phyloP scores from a whole-genome alignment of 176 grass and related monocot species.

The Aegilops umbellulata region DNA sequence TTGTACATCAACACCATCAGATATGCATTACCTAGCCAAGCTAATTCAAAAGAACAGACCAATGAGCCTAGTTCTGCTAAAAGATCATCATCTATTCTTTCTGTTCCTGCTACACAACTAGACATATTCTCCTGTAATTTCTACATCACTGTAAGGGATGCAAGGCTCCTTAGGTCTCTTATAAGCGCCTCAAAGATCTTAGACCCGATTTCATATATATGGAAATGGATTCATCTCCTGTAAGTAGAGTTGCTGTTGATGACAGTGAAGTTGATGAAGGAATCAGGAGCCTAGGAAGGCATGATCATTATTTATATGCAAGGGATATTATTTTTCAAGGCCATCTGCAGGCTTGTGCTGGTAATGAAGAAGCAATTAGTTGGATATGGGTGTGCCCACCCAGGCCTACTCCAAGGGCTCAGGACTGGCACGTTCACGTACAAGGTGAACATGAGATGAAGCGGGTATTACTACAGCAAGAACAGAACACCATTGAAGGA shows the following conservation, averaged over 20 bases:
- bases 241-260: background rate
- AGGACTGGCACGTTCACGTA: background rate
- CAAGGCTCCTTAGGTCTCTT: too few species aligned
- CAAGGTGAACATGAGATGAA: background rate
- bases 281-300: background rate
- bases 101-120: too few species aligned
- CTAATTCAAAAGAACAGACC: background rate
- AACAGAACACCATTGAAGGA: background rate
- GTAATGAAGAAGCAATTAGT: background rate
- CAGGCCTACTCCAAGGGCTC: accelerated
- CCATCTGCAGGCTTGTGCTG: background rate
- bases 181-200: too few species aligned
- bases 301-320: background rate
- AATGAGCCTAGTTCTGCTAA: background rate
- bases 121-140: background rate
- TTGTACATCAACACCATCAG: background rate
- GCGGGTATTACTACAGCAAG: background rate
- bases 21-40: background rate
- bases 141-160: background rate
- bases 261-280: background rate
- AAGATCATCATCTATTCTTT: background rate
- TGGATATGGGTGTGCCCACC: background rate
- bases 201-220: too few species aligned
- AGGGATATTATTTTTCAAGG: background rate
- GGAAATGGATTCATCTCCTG: background rate